Base-by-base conservation (phyloP, 139 green algal genomes). In the Chlorella sp. region DNA sequence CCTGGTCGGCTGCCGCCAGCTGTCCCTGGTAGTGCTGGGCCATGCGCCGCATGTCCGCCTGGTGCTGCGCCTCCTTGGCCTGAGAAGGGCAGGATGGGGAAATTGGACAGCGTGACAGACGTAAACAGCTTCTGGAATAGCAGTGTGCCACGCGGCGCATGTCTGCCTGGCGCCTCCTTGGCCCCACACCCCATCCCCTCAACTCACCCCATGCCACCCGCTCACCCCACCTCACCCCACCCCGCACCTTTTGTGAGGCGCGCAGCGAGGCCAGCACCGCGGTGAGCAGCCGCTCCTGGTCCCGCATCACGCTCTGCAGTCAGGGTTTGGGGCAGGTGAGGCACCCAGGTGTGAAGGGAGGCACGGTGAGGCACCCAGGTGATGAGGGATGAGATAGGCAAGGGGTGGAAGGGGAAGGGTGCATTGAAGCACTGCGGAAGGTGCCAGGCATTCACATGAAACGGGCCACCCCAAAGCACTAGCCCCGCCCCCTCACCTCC, bases 21-120 rank as follows among this genome's bases (percentile, higher is more conserved):
- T 91, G 88, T 37, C 71, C 71, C 82, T 91, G 88, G 82, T 91
- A 88, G 36, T 91, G 71, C 71, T 91, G 88, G 5, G 82, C 82
- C 28, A 91, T 36, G 36, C 82, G 82, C 57, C 71, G 75, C 53
- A 86, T 57, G 73, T 91, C 88, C 24, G 88, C 88, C 39, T 83
- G 80, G 71, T 88, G 53, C 57, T 79, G 71, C 53, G 53, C 53
- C 81, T 91, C 88, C 88, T 88, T 86, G 61, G 76, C 79, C 79
- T 90, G 87, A 24, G 26, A 7, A 22, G 40, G 26, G 34, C 18
- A 53, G 19, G 37, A 53, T 11, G 34, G 24, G 79, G 40, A 22
- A 32, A 53, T 16, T n/a, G 37, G 79, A 19, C 1, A 39, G 18
- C 21, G 26, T 21, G 79, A 57, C 12, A 53, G 37, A 34, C 3